These are phyloP conservation scores for Coemansia sp. DNA, from an alignment of 192 early-diverging fungal species.

Conservation along the genomic window DNA sequence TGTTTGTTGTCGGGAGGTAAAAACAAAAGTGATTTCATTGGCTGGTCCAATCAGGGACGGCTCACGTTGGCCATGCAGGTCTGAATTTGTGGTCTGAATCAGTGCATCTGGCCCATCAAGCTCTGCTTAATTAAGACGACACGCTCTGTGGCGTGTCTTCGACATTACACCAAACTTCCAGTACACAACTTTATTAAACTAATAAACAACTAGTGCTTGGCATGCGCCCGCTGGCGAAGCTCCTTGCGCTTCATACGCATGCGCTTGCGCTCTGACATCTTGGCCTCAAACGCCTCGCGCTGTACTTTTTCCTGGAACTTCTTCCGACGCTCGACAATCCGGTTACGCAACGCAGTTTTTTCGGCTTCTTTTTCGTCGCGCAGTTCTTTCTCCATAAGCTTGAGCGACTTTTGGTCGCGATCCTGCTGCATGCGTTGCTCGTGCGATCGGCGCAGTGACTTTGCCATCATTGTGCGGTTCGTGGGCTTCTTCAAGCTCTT, in stretches of 20 bases:
- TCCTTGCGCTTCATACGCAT: slow-evolving; percentile 55
- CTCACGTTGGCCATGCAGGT: too few relatives aligned
- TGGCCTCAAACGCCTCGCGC: slow-evolving; percentile 36
- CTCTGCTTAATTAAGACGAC: too few relatives aligned
- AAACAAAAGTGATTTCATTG: slow-evolving; percentile 10
- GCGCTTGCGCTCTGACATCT: slow-evolving; percentile 51
- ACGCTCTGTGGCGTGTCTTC: too few relatives aligned
- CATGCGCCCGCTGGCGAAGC: slow-evolving; percentile 50
- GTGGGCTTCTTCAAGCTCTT: slow-evolving; percentile 43
- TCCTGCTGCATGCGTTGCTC: slow-evolving; percentile 39
- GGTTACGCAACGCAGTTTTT: slow-evolving; percentile 25
- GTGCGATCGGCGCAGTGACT: slow-evolving; percentile 39
- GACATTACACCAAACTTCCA: too few relatives aligned
- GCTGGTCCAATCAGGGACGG: slow-evolving; percentile 3
- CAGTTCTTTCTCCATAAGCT: slow-evolving; percentile 34
- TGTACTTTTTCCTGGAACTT: slow-evolving; percentile 38
- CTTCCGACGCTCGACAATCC: slow-evolving; percentile 46
- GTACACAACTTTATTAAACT: background rate
- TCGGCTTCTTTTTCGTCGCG: slow-evolving; percentile 40
- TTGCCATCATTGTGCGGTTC: slow-evolving; percentile 48
- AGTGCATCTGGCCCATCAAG: too few relatives aligned
- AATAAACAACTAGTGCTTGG: slow-evolving; percentile 40
- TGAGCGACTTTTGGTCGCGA: slow-evolving; percentile 25
- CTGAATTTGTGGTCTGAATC: too few relatives aligned
- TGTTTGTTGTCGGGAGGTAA: background rate